Conservation (phyloP, 192 early-diverging fungal genomes). For the Jimgerdemannia flammicorona region DNA sequence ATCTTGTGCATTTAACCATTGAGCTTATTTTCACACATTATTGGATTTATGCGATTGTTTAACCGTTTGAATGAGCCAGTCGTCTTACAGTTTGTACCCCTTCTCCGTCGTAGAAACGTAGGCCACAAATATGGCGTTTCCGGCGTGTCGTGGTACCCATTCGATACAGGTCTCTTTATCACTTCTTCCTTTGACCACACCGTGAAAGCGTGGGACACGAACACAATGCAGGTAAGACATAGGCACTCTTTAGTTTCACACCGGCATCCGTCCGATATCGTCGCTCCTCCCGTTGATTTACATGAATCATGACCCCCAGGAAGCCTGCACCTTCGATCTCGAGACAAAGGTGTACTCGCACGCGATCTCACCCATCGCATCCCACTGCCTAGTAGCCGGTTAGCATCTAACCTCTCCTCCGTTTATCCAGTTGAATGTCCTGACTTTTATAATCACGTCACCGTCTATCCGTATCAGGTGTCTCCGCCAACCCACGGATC, state of each 20-base stretch:
- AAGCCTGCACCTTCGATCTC: conserved; percentile 67
- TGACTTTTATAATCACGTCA: background rate
- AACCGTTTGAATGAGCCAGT: conserved; percentile 3
- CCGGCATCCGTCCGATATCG: too few relatives aligned
- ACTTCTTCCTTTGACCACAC: conserved; percentile 75
- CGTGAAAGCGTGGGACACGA: conserved; percentile 80
- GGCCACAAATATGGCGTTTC: conserved; percentile 70
- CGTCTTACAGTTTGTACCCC: background rate
- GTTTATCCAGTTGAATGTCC: background rate
- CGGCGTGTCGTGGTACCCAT: conserved; percentile 75
- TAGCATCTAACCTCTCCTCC: conserved; percentile 1
- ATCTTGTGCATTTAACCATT: too few relatives aligned
- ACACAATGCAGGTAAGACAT: conserved; percentile 54
- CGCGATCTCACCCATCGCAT: conserved; percentile 71
- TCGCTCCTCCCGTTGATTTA: too few relatives aligned
- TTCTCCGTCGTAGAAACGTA: conserved; percentile 13
- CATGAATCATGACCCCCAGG: conserved; percentile 8
- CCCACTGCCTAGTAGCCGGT: conserved; percentile 77
- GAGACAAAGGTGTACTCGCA: conserved; percentile 65
- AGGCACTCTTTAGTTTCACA: background rate
- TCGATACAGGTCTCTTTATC: conserved; percentile 82
- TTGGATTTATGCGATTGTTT: too few relatives aligned
- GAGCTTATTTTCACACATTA: too few relatives aligned
- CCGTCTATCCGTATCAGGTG: conserved; percentile 37
- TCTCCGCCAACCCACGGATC: conserved; percentile 59